Percentiles rank a stretch among this genome's conserved stretches.
Conservation (phyloP, 345 rosid genomes). For the Turritis glabra region DNA sequence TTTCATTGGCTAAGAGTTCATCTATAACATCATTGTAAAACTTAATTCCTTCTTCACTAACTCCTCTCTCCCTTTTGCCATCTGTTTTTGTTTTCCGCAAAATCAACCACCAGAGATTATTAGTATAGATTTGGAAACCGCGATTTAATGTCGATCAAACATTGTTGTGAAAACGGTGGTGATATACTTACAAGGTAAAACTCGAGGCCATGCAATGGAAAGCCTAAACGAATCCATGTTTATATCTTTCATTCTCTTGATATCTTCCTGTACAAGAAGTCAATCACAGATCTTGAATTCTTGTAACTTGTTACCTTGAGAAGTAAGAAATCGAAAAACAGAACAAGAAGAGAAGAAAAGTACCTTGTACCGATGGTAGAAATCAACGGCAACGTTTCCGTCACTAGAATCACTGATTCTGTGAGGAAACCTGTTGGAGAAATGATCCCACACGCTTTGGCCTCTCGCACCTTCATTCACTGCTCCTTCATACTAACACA, state of each 20-base stretch:
- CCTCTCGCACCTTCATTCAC: constrained; percentile 32
- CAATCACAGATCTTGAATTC: constrained; percentile 13
- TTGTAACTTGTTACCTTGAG: constrained; percentile 12
- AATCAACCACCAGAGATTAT: constrained; percentile 20
- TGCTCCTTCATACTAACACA: constrained; percentile 37
- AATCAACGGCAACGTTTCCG: constrained; percentile 45
- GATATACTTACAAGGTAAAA: constrained; percentile 44
- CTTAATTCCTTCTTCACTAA: constrained; percentile 49
- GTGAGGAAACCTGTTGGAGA: constrained; percentile 38
- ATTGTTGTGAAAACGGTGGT: not conserved
- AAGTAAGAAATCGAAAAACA: constrained; percentile 5
- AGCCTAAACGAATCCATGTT: constrained; percentile 52
- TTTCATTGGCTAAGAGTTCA: constrained; percentile 49
- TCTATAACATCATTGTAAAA: constrained; percentile 55
- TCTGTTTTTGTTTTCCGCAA: constrained; percentile 19
- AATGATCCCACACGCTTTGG: constrained; percentile 43
- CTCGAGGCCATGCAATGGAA: constrained; percentile 59
- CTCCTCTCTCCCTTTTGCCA: constrained; percentile 42
- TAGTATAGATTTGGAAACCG: not conserved
- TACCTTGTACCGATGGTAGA: constrained; percentile 45
- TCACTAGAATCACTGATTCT: constrained; percentile 36
- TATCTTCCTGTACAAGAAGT: constrained; percentile 40
- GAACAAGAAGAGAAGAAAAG: not conserved
- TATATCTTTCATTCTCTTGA: constrained; percentile 40
- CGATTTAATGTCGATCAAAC: not conserved